Evolutionary conservation across 345 rosid species (phyloP), one percentile per base, ranked within the genome.

Genomic region (Toxicodendron radicans): DNA sequence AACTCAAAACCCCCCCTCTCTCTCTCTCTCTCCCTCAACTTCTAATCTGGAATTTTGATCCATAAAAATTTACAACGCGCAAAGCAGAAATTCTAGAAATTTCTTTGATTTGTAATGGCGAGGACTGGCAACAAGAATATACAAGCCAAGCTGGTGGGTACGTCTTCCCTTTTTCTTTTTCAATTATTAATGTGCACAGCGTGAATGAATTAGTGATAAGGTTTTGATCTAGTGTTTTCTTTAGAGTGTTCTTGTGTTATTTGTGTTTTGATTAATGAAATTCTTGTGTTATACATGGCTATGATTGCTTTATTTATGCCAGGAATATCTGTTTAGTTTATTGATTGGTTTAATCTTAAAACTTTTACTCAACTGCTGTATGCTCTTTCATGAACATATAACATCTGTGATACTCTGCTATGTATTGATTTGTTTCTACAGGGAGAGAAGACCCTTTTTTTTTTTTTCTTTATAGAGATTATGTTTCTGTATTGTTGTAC

Each of bases 81-180:
- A 17, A n/a, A 5, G 18, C 30, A n/a, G 2, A 59, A 18, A 30
- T 23, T 8, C n/a, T 10, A 24, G 27, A 71, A 59, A 32, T 62
- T 7, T 64, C 65, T 32, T 72, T 73, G 66, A 13, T 71, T 60
- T 58, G 49, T 68, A 20, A 85, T 86, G 93, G 87, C 86, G 2
- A 82, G 89, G 66, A 79, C 86, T 0, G 78, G 89, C 77, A 86
- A 78, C 86, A 91, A 83, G 80, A 91, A 87, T 84, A 84, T 86
- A 71, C 97, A 91, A 83, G 93, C 93, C 85, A 91, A 91, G 85
- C 93, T 91, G 97, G 97, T 91, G 83, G 92, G 91, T 87, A 91
- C 78, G 88, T 85, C 79, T 80, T 83, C 70, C 83, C 79, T 57
- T 82, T 76, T 52, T 64, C 27, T n/a, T 18, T 70, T 43, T 2